phyloP scores from a whole-genome alignment of 352 stramenopile genomes.

The Pythium brachiatum region DNA sequence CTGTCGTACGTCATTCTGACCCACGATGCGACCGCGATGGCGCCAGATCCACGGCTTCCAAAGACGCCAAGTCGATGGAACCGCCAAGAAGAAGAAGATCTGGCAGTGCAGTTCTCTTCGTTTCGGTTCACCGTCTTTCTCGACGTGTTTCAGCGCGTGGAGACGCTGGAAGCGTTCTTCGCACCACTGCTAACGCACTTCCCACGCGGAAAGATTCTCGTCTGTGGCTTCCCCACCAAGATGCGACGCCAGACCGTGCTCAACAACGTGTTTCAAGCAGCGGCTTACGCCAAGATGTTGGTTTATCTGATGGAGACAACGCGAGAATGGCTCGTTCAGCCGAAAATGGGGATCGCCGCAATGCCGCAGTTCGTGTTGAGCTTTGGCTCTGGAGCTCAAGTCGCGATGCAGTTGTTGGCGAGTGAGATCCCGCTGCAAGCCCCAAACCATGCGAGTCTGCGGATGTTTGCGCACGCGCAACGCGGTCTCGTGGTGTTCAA shows the following conservation, averaged over 20 bases:
- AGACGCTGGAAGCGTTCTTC: conserved; percentile 63
- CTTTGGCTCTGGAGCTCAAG: conserved; percentile 54
- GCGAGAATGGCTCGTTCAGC: conserved; percentile 71
- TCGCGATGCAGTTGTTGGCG: conserved; percentile 47
- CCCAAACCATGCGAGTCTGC: conserved; percentile 17
- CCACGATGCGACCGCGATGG: not conserved
- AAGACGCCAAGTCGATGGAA: conserved; percentile 1
- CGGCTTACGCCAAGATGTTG: conserved; percentile 47
- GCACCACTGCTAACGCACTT: conserved; percentile 51
- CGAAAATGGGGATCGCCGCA: conserved; percentile 55
- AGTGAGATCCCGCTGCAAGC: conserved; percentile 41
- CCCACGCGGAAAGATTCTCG: conserved; percentile 56
- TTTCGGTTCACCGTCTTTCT: conserved; percentile 69
- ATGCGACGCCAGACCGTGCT: conserved; percentile 36
- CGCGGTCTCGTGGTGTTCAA: conserved; percentile 64
- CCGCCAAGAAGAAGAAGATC: not conserved
- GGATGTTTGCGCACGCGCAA: conserved; percentile 41
- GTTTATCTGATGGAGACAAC: conserved; percentile 46
- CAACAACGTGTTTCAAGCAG: conserved; percentile 49
- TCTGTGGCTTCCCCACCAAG: conserved; percentile 55
- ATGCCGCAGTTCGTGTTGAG: conserved; percentile 65
- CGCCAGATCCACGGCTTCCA: not conserved
- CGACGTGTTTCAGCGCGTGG: conserved; percentile 60
- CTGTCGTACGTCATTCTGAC: not conserved
- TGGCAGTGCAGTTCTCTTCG: conserved; percentile 6